Percentiles rank a stretch among this genome's conserved stretches.
Conservation (phyloP, 306 rosid genomes). For the Cucurbita argyrosperma region DNA sequence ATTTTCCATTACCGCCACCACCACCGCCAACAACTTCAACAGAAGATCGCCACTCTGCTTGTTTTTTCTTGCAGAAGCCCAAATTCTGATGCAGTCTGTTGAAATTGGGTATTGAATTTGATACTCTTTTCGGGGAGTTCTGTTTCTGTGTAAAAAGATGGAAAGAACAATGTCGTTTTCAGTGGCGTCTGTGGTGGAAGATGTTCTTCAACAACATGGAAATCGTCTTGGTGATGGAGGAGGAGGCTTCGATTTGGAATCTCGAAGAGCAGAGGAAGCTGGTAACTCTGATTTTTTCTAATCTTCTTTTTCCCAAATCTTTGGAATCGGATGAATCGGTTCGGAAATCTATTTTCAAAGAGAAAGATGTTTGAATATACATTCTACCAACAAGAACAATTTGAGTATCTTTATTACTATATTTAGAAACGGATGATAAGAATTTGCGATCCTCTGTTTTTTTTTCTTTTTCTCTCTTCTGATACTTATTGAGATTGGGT, state of each 20-base stretch:
- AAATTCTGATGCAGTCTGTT: neutral
- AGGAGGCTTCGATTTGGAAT: conserved; percentile 55
- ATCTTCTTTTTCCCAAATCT: neutral
- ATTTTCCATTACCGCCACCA: neutral
- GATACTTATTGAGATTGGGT: neutral
- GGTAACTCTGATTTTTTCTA: conserved; percentile 25
- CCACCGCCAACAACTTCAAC: neutral
- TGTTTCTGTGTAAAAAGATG: conserved; percentile 7
- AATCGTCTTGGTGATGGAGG: conserved; percentile 30
- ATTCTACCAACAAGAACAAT: neutral
- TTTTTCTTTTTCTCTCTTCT: neutral
- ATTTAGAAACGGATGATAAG: neutral
- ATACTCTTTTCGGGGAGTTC: neutral
- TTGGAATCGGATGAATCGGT: neutral
- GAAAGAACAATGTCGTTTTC: conserved; percentile 48
- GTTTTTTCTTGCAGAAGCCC: neutral
- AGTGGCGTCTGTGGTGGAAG: conserved; percentile 73
- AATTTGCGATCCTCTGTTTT: neutral
- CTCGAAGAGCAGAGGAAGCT: conserved; percentile 72
- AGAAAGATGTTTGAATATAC: neutral
- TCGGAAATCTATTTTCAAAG: neutral
- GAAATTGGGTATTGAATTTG: neutral
- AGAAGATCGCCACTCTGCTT: neutral
- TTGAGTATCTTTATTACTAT: neutral
- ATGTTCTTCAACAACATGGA: conserved; percentile 83